Evolutionary conservation across 352 stramenopile genomes (phyloP).

Genomic region (Globisporangium parvum): DNA sequence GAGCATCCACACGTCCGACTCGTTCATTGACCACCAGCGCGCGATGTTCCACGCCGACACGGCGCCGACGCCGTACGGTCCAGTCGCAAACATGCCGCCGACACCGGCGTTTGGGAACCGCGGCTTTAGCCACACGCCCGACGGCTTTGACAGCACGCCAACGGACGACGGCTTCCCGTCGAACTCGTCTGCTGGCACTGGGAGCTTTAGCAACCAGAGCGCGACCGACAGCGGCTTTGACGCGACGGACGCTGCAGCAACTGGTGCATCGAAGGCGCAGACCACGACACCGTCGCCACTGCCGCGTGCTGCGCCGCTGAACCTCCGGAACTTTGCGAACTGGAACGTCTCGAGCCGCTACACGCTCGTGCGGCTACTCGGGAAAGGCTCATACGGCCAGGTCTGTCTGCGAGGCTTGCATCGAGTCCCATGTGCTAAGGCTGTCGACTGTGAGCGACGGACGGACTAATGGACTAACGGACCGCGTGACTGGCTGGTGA

Average conservation of each 20-base stretch:
- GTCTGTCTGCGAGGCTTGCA: conserved; percentile 16
- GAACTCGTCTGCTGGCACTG: conserved; percentile 29
- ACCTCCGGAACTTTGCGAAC: conserved; percentile 77
- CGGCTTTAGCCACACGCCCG: conserved; percentile 47
- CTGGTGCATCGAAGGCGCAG: conserved; percentile 26
- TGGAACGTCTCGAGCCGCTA: conserved; percentile 81
- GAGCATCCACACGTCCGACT: conserved; percentile 50
- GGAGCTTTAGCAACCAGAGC: conserved; percentile 13
- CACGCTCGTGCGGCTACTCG: conserved; percentile 70
- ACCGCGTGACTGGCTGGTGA: not conserved
- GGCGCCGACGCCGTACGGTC: conserved; percentile 74
- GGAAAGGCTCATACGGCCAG: conserved; percentile 85
- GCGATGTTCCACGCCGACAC: conserved; percentile 67
- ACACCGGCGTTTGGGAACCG: conserved; percentile 72
- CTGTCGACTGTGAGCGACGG: not conserved
- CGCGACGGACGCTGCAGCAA: not conserved
- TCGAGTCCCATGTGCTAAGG: not conserved
- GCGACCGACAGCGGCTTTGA: conserved; percentile 23
- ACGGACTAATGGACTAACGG: not conserved
- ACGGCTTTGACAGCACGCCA: conserved; percentile 61
- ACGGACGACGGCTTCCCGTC: conserved; percentile 36
- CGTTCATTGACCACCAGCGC: conserved; percentile 76
- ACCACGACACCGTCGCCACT: conserved; percentile 52
- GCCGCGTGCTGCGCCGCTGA: conserved; percentile 61
- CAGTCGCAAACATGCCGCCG: conserved; percentile 73